Evolutionary conservation across 2,329 filamentous ascomycete genomes (phyloP), one percentile per base, ranked within the genome.

Genomic region (Aspergillus neotritici): DNA sequence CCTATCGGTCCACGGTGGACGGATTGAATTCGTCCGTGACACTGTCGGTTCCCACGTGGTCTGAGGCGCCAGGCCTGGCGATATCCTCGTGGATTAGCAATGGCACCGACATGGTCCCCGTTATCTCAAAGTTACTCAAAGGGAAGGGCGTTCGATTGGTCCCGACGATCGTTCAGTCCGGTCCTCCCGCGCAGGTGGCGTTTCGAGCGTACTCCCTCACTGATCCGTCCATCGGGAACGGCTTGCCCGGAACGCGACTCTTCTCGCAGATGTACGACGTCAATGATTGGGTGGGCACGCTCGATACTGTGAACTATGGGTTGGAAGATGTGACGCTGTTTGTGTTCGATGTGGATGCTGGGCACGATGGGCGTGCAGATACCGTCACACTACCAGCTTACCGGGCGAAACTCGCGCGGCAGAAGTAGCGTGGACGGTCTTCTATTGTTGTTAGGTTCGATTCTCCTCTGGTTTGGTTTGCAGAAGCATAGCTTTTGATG

Each of bases 61-160:
- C 44, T 8, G 17, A 11, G 5, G 39, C 49, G 4, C 56, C 55
- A 5, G 61, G 61, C 4, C 47, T 65, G 1, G 42, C 40, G 1
- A 50, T 68, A 12, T 47, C 51, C 5, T 44, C 46, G 3, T 67
- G 55, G 55, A 54, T 64, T 29, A 57, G 51, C 38, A 64, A 66
- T 28, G 53, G 58, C 0, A 62, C 56, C 0, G 49, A 65, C 38
- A 42, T 63, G n/a, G 49, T 54, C n/a, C 38, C 37, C 4, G 4
- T 37, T 0, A 11, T 52, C 8, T 11, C 44, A 4, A 11, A 8
- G 3, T 41, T 42, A 12, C 43, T 44, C 10, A 14, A 44, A 11
- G n/a, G 34, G 3, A 15, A 37, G 8, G 37, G 40, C 8, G 42
- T 53, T n/a, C 37, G 54, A 11, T 48, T 62, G 2, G 43, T 57